Base-by-base conservation (phyloP, 306 rosid species). In the Bauhinia variegata region DNA sequence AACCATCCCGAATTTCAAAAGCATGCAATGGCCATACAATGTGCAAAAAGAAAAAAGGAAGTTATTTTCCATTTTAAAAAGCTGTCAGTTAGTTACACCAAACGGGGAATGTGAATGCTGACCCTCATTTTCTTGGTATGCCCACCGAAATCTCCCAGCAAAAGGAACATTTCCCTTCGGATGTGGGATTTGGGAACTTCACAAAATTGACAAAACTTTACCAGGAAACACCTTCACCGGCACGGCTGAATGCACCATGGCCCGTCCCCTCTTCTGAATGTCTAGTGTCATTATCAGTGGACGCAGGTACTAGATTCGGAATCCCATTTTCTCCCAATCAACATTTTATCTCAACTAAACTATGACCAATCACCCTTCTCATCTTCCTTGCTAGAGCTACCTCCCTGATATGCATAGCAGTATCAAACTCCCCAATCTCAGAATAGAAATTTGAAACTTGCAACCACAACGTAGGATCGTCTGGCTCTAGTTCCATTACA, bases 391-490 rank as follows among this genome's bases (percentile, higher is more conserved):
- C 91, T 60, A 81, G 50, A 61, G 87, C 89, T 12, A 71, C 37
- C 67, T 83, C 96, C 79, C 91, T 82, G 70, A 81, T 70, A 52
- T 80, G 75, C 65, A 77, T 72, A 43, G 96, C 73, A 4, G 78
- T 71, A 32, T 84, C 83, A 54, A 84, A 88, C 10, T 84, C 84
- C 51, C 96, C 91, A 9, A 80, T 81, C 77, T 89, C 90, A n/a
- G 95, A 82, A 54, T 82, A 83, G 48, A 86, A 93, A 14, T 70
- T 85, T 15, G 96, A 93, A 78, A 79, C 87, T 67, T 81, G 97
- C 82, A 89, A 76, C 81, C 75, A 82, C 73, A 90, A 68, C 36
- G 89, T 85, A 39, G 98, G 89, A 55, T 86, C 81, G 15, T 86
- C 76, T 0, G 78, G 81, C n/a, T 85, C 84, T 56, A 86, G 81